Evolutionary conservation across 1,284 basidiomycete species (phyloP).

Genomic region (Leccinum olivaceoglutinosum): DNA sequence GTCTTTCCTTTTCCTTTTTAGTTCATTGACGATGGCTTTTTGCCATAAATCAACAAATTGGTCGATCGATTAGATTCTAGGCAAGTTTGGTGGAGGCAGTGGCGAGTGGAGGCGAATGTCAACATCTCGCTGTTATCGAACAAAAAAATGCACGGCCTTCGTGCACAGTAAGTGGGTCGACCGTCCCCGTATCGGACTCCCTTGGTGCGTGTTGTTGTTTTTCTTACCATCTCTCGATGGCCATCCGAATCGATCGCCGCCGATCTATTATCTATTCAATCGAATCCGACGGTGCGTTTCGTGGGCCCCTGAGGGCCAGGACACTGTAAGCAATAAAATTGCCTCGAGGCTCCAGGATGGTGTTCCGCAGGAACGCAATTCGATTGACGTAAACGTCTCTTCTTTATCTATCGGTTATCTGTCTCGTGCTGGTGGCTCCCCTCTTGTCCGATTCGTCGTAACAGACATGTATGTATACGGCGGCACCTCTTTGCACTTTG

Average conservation of each 20-base stretch:
- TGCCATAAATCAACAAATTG: too few species aligned
- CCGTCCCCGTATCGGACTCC: not conserved
- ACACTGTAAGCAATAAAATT: not conserved
- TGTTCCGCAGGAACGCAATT: slow-evolving; percentile 1
- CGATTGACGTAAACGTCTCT: slow-evolving; percentile 14
- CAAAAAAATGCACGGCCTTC: not conserved
- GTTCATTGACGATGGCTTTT: not conserved
- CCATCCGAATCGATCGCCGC: slow-evolving; percentile 4
- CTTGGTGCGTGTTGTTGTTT: not conserved
- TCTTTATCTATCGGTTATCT: slow-evolving; percentile 12
- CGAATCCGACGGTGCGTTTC: slow-evolving; percentile 3
- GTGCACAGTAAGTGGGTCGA: not conserved
- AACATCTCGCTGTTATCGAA: not conserved
- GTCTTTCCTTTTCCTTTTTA: not conserved
- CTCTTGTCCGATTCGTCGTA: not conserved
- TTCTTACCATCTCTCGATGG: slow-evolving; percentile 1
- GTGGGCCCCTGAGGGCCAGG: slow-evolving; percentile 10
- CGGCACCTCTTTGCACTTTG: not conserved
- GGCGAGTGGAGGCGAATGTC: not conserved
- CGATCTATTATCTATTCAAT: not conserved
- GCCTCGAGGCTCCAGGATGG: slow-evolving; percentile 20
- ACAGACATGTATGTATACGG: not conserved
- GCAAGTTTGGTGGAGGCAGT: too few species aligned
- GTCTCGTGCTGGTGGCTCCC: not conserved
- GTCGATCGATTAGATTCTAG: too few species aligned